These are phyloP conservation scores for Sporothrix pseudoabietina DNA, from an alignment of 2,329 filamentous ascomycete genomes.

Conservation along the genomic window DNA sequence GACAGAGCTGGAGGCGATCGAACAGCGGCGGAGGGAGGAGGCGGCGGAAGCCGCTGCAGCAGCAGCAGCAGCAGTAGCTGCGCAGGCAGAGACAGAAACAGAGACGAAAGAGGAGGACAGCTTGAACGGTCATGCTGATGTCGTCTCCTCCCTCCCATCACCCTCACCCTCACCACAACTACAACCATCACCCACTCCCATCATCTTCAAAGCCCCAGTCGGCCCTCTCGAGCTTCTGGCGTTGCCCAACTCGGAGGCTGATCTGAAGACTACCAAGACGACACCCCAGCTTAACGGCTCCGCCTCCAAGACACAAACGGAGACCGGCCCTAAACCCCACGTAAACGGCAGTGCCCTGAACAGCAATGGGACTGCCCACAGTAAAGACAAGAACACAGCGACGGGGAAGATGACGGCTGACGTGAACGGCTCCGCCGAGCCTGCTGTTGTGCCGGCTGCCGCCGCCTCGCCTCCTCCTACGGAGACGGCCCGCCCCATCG, in stretches of 20 bases:
- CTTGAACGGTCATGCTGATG: not conserved
- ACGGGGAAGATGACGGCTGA: not conserved
- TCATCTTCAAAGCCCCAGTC: conserved; percentile 43
- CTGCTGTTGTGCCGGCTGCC: not conserved
- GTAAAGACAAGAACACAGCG: not conserved
- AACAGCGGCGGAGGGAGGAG: conserved; percentile 61
- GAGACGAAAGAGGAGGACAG: not conserved
- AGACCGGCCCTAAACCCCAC: not conserved
- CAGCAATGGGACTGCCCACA: conserved; percentile 3
- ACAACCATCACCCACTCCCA: not conserved
- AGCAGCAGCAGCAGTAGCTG: not conserved
- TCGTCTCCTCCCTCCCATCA: not conserved
- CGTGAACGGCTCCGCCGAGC: not conserved
- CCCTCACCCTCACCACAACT: not conserved
- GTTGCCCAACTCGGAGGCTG: conserved; percentile 58
- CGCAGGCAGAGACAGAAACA: not conserved
- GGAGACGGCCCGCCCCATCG: not conserved
- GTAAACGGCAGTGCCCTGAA: conserved; percentile 11
- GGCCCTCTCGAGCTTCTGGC: conserved; percentile 53
- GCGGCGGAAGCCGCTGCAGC: conserved; percentile 15
- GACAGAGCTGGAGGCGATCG: conserved; percentile 80
- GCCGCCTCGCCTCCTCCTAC: not conserved
- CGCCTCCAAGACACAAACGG: not conserved
- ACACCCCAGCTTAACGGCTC: not conserved
- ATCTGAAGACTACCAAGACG: conserved; percentile 36